phyloP scores from a whole-genome alignment of 805 yeast species.

The Barnettozyma salicaria region DNA sequence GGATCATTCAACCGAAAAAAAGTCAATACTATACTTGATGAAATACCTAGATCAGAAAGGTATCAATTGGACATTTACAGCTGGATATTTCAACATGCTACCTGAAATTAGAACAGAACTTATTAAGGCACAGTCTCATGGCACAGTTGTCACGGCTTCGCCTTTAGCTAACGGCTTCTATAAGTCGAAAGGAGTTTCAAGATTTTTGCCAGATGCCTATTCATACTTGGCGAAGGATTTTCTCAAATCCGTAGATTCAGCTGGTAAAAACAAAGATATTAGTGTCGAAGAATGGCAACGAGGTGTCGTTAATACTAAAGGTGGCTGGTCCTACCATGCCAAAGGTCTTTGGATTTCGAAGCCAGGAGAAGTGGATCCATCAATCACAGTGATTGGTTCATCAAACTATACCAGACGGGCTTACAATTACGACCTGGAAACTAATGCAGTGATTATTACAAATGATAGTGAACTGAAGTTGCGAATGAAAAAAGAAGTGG shows the following conservation, averaged over 20 bases:
- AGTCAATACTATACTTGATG: conserved; percentile 55
- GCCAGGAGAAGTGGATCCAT: conserved; percentile 54
- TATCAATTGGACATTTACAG: conserved; percentile 81
- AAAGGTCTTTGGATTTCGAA: conserved; percentile 84
- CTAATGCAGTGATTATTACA: conserved; percentile 78
- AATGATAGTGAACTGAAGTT: conserved; percentile 51
- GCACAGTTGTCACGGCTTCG: conserved; percentile 82
- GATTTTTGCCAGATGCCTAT: conserved; percentile 82
- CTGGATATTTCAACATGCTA: conserved; percentile 92
- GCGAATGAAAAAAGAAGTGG: conserved; percentile 57
- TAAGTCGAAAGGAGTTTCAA: conserved; percentile 74
- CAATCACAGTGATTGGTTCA: conserved; percentile 80
- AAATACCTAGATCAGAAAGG: conserved; percentile 48
- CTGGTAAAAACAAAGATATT: conserved; percentile 41
- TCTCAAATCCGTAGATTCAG: conserved; percentile 41
- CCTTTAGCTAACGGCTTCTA: conserved; percentile 94
- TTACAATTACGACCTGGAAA: conserved; percentile 79
- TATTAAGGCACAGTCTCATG: conserved; percentile 50
- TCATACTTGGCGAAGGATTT: conserved; percentile 68
- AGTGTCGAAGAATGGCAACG: conserved; percentile 76
- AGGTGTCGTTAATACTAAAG: conserved; percentile 73
- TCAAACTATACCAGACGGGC: conserved; percentile 92
- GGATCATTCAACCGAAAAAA: conserved; percentile 77
- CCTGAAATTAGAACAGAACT: conserved; percentile 61
- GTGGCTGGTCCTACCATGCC: conserved; percentile 98